phyloP scores from a whole-genome alignment of 1,284 basidiomycete genomes.

The Bondarzewia mesenterica region DNA sequence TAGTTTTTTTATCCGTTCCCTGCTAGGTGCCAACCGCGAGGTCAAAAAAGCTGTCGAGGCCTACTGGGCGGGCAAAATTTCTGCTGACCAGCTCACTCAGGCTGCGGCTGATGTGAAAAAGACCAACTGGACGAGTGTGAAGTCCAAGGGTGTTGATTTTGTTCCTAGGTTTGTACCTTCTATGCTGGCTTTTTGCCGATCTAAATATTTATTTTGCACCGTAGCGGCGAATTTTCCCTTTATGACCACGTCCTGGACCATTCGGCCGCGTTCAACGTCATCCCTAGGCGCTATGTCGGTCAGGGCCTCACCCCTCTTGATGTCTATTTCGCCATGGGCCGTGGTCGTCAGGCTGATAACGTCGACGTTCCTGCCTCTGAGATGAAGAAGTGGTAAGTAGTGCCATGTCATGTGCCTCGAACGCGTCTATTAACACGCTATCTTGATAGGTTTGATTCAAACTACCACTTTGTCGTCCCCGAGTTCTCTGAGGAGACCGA shows the following conservation, averaged over 20 bases:
- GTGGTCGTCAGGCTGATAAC: constrained; percentile 89
- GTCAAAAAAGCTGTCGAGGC: constrained; percentile 98
- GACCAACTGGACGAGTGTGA: constrained; percentile 85
- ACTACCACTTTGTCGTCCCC: constrained; percentile 99
- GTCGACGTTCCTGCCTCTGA: constrained; percentile 97
- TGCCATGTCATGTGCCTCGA: constrained; percentile 9
- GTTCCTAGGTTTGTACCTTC: constrained; percentile 72
- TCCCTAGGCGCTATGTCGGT: constrained; percentile 90
- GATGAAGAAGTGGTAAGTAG: constrained; percentile 94
- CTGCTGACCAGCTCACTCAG: constrained; percentile 85
- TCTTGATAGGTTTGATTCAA: constrained; percentile 87
- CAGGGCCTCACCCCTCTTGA: constrained; percentile 87
- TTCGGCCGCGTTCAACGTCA: constrained; percentile 93
- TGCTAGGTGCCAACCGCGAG: constrained; percentile 84
- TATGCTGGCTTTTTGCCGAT: constrained; percentile 3
- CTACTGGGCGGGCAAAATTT: constrained; percentile 95
- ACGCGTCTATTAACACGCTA: neutral
- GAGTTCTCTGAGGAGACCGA: constrained; percentile 90
- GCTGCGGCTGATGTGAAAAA: constrained; percentile 87
- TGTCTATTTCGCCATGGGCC: constrained; percentile 98
- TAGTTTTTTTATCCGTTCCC: neutral
- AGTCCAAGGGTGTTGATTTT: constrained; percentile 84
- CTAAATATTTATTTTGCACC: constrained; percentile 12
- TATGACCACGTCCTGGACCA: constrained; percentile 99
- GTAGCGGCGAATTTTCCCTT: constrained; percentile 94